Base-by-base conservation (phyloP, 78 protist species). In the Dictyostelium citrinum region DNA sequence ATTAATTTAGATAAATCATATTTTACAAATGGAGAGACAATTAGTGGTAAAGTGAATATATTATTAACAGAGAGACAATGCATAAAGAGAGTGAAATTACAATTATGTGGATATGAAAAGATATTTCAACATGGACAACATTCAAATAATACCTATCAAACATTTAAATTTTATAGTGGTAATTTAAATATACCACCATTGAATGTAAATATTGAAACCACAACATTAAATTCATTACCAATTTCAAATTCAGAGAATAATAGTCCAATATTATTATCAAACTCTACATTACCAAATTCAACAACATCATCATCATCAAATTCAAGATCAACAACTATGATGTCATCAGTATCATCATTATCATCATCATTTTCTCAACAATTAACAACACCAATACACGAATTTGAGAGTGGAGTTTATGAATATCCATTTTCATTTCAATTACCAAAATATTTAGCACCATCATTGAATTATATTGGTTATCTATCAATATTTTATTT, bases 71-170 rank as follows among this genome's bases (percentile, higher is more conserved):
- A 88, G 16, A 58, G 85, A 76, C 93, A 88, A 64, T 88, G n/a
- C 68, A 22, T 88, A 46, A 81, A 88, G 43, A 51, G 64, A 11
- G 71, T 88, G 12, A 81, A 88, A 31, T 31, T 88, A 49, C 93
- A 88, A 35, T 11, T 88, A 35, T 81, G 86, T 46, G 93, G 93
- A 14, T 88, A 77, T 46, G 93, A 88, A 68, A 88, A 78, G 81
- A 78, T 88, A 78, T 64, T 41, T 27, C 75, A 27, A 43, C 24
- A 27, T 31, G 31, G 6, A 22, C 35, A 67, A 68, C 14, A 64
- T 12, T 41, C 45, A 41, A 10, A 22, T 5, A 80, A 80, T 80
- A 80, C 72, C 11, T 80, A 88, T 88, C 85, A 88, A 43, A 88
- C 82, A 8, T 33, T 61, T 27, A 81, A 81, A 43, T 88, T 88